Conservation (phyloP, 2,329 filamentous ascomycete species). For the Coniochaeta sp. region DNA sequence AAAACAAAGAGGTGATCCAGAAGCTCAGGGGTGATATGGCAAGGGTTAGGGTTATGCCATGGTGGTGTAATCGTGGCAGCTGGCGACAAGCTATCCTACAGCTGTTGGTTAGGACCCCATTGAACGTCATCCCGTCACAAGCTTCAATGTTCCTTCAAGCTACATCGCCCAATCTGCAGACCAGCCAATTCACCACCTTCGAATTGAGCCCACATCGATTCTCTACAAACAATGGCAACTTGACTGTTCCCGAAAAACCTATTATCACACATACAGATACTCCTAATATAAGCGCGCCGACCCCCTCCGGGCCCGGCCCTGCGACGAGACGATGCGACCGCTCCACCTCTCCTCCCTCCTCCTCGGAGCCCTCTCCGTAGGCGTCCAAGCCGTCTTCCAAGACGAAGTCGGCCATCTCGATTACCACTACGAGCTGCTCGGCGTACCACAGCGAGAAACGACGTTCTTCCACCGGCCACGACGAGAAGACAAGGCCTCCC, state of each 20-base stretch:
- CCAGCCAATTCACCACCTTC: not conserved
- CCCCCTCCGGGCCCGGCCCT: not conserved
- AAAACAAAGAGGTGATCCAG: too few species aligned
- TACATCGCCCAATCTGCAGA: not conserved
- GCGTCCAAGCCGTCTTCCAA: slow-evolving; percentile 65
- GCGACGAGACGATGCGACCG: slow-evolving; percentile 7
- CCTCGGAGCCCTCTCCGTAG: slow-evolving; percentile 35
- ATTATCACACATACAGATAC: not conserved
- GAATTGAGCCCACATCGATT: not conserved
- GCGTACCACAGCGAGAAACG: slow-evolving; percentile 70
- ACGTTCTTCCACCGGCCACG: slow-evolving; percentile 94
- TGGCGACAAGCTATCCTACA: too few species aligned
- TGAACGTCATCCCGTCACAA: not conserved
- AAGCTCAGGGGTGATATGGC: too few species aligned
- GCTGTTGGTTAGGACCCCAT: too few species aligned
- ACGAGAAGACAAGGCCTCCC: slow-evolving; percentile 72
- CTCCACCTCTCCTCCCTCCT: slow-evolving; percentile 16
- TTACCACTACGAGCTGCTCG: slow-evolving; percentile 86
- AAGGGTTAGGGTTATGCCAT: too few species aligned
- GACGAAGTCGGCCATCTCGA: slow-evolving; percentile 91
- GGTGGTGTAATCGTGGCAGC: too few species aligned
- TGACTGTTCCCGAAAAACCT: not conserved
- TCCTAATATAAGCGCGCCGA: not conserved
- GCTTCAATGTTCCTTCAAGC: not conserved
- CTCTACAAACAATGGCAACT: not conserved